Evolutionary conservation across 768 basidiomycete genomes (phyloP), one percentile per base, ranked within the genome.

Genomic region (Tephrocybe sp.): DNA sequence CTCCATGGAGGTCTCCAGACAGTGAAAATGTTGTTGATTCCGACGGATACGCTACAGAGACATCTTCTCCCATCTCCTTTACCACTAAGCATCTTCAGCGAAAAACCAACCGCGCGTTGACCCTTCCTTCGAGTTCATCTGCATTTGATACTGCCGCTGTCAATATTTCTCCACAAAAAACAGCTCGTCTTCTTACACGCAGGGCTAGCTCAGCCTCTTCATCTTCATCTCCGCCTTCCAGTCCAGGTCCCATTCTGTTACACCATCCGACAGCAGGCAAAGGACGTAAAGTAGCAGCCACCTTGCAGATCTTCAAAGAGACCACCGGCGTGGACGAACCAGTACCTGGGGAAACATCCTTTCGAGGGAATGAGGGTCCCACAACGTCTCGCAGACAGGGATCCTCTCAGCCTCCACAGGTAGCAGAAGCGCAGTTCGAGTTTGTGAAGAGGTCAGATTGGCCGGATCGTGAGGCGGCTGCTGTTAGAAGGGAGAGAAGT

Each of bases 401-500:
- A 26, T 69, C 71, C 23, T 68, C 72, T 30, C 72, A 79, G 34
- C 70, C 71, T 30, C 71, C 74, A 23, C 78, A 81, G 52, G 82
- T 88, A 39, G 78, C 80, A 20, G 79, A 86, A 54, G 77, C 87
- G 14, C 78, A 84, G 61, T 90, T 83, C 62, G 81, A 90, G 71
- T 90, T 89, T 59, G 87, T 91, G 41, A 90, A 89, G 63, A 80
- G 89, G 38, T 83, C 90, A 13, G 89, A 88, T 57, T 91, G 90
- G 90, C 87, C 86, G 1, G 88, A 89, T 65, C 80, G 86, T 35
- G 89, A 89, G 69, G 72, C 80, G 5, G 85, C 83, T 49, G 85
- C 84, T 16, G 71, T 84, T 43, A 75, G 87, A 50, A 73, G 87
- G 51, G 84, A 87, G 62, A 82, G 78, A 65, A 89, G 87, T 61